Conservation (phyloP, 176 grass and related monocot species). For the Cenchrus americanus region DNA sequence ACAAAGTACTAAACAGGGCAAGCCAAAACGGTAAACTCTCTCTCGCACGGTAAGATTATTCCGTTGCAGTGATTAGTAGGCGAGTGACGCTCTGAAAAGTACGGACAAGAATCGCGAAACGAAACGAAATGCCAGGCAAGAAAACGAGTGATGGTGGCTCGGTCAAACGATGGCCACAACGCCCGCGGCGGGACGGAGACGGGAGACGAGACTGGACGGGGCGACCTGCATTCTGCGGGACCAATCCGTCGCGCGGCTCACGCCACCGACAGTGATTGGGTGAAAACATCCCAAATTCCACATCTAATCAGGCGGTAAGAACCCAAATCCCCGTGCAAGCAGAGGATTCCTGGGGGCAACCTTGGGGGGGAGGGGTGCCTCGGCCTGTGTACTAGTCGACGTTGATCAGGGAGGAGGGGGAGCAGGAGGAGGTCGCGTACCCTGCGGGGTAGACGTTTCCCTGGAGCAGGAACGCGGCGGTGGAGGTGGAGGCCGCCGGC, state of each 20-base stretch:
- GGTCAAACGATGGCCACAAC: constrained; percentile 24
- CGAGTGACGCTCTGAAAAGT: neutral
- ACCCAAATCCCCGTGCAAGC: neutral
- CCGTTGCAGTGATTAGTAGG: neutral
- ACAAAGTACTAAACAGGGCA: neutral
- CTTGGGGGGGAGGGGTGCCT: too few relatives aligned
- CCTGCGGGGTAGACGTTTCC: constrained; percentile 77
- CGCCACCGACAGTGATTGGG: neutral
- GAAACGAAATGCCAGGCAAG: neutral
- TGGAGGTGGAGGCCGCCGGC: constrained; percentile 21
- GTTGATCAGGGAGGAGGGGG: neutral
- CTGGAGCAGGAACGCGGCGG: constrained; percentile 69
- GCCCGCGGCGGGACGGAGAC: constrained; percentile 31
- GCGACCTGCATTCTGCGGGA: neutral
- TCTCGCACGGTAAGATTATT: neutral
- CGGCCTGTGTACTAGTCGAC: neutral
- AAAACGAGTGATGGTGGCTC: neutral
- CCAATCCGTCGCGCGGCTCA: neutral
- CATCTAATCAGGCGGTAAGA: neutral
- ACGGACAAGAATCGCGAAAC: neutral
- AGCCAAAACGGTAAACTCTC: neutral
- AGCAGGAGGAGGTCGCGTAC: constrained; percentile 19
- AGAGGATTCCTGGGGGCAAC: too few relatives aligned
- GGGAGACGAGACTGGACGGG: neutral
- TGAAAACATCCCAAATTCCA: neutral